Percentiles rank a stretch among this genome's conserved stretches.
Evolutionary conservation across 2,329 filamentous ascomycete species (phyloP).

Genomic region (Fusarium sulawesiense): DNA sequence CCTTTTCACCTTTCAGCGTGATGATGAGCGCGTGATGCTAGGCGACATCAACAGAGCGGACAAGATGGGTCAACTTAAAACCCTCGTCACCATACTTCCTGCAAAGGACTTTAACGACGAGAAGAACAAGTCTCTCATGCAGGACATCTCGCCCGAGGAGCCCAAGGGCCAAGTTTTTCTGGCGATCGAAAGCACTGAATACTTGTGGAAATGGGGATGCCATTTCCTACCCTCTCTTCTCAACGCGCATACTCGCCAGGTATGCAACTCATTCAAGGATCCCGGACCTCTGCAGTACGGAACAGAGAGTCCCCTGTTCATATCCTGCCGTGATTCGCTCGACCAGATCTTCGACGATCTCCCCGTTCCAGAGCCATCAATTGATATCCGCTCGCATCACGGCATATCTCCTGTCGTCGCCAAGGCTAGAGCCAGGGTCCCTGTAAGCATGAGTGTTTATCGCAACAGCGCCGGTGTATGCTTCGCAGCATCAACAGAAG

Average conservation of each 20-base stretch:
- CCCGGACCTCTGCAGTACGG: conserved; percentile 67
- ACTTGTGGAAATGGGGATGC: conserved; percentile 64
- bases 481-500: conserved; percentile 63
- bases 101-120: conserved; percentile 51
- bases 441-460: conserved; percentile 58
- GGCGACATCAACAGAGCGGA: conserved; percentile 13
- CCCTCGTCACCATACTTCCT: conserved; percentile 51
- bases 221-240: conserved; percentile 69
- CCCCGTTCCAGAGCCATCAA: conserved; percentile 57
- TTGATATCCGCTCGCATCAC: neutral
- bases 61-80: conserved; percentile 39
- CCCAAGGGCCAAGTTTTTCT: conserved; percentile 63
- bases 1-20: conserved; percentile 53
- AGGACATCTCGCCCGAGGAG: conserved; percentile 59
- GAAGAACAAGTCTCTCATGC: conserved; percentile 59
- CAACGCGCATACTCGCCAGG: conserved; percentile 66
- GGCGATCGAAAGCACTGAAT: conserved; percentile 54
- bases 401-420: neutral
- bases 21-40: conserved; percentile 49
- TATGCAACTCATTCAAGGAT: conserved; percentile 73
- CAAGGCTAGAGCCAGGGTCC: neutral
- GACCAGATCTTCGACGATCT: conserved; percentile 62
- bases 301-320: conserved; percentile 62
- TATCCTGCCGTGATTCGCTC: conserved; percentile 60
- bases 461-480: conserved; percentile 59